Percentiles rank a stretch among this genome's conserved stretches.
phyloP scores from a whole-genome alignment of 352 stramenopile species.

The Pythium sp. region DNA sequence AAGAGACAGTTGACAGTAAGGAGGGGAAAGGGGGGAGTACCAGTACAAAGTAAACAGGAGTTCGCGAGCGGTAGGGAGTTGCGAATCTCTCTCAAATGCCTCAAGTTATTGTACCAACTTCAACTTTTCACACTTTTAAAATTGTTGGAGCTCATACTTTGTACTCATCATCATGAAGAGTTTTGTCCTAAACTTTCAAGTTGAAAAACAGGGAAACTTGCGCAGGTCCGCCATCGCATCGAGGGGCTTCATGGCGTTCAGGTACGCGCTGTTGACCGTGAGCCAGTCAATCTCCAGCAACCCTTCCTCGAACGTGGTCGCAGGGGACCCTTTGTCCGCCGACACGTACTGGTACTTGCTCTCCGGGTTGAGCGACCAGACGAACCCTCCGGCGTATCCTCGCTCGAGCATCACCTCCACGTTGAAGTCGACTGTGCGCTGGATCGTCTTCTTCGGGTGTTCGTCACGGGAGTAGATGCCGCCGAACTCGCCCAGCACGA shows the following conservation, averaged over 20 bases:
- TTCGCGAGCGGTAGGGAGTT: no score
- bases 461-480: constrained; percentile 51
- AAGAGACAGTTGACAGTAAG: no score
- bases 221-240: constrained; percentile 33
- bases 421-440: constrained; percentile 44
- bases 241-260: constrained; percentile 37
- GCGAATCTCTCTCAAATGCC: no score
- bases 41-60: no score
- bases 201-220: constrained; percentile 43
- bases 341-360: constrained; percentile 59
- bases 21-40: no score
- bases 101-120: no score
- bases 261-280: constrained; percentile 39
- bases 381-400: constrained; percentile 49
- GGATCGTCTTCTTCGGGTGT: constrained; percentile 43
- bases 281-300: constrained; percentile 51
- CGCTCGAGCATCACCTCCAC: constrained; percentile 43
- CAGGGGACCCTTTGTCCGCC: constrained; percentile 25
- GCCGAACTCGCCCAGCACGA: constrained; percentile 51
- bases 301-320: constrained; percentile 36
- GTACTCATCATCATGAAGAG: no score
- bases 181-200: neutral
- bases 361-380: constrained; percentile 66
- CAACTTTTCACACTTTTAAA: no score
- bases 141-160: no score